A percentile compares a stretch with the other conserved stretches of the same genome.
Evolutionary conservation across 768 basidiomycete genomes (phyloP).

Genomic region (Tricholoma flavovirens): DNA sequence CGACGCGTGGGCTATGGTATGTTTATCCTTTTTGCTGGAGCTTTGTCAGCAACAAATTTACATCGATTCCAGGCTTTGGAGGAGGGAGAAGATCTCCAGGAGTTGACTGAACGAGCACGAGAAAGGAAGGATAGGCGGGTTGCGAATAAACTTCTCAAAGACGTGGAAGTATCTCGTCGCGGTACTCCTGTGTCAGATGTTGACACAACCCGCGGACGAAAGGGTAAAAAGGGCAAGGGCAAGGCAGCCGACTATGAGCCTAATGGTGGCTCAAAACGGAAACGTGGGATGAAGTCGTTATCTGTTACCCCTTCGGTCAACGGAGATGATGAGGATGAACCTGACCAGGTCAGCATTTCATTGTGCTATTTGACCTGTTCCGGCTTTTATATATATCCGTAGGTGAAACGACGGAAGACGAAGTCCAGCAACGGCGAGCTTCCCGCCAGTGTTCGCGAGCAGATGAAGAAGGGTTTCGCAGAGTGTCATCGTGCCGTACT

Average conservation of each 20-base stretch:
- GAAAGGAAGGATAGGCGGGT: slow-evolving; percentile 62
- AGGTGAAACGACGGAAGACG: slow-evolving; percentile 82
- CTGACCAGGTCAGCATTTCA: slow-evolving; percentile 49
- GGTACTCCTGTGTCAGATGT: slow-evolving; percentile 62
- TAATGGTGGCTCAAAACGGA: slow-evolving; percentile 60
- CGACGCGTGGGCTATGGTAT: slow-evolving; percentile 85
- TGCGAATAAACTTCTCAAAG: slow-evolving; percentile 52
- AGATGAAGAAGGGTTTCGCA: slow-evolving; percentile 79
- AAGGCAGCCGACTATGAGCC: slow-evolving; percentile 48
- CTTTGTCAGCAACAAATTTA: slow-evolving; percentile 3
- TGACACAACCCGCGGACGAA: slow-evolving; percentile 49
- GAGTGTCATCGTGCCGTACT: slow-evolving; percentile 73
- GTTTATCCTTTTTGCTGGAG: slow-evolving; percentile 16
- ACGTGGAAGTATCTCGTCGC: slow-evolving; percentile 54
- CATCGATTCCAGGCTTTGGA: slow-evolving; percentile 52
- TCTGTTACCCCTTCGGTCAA: slow-evolving; percentile 74
- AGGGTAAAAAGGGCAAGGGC: slow-evolving; percentile 59
- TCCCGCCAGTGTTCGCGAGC: slow-evolving; percentile 54
- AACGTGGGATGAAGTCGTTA: slow-evolving; percentile 66
- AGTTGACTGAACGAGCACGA: slow-evolving; percentile 58
- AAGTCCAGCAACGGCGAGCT: slow-evolving; percentile 48
- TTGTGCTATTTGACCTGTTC: slow-evolving; percentile 1
- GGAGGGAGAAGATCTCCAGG: slow-evolving; percentile 75
- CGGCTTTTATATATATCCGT: neutral
- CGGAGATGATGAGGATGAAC: slow-evolving; percentile 76